Conservation (phyloP, 352 stramenopile genomes). For the Globisporangium recalcitrans region DNA sequence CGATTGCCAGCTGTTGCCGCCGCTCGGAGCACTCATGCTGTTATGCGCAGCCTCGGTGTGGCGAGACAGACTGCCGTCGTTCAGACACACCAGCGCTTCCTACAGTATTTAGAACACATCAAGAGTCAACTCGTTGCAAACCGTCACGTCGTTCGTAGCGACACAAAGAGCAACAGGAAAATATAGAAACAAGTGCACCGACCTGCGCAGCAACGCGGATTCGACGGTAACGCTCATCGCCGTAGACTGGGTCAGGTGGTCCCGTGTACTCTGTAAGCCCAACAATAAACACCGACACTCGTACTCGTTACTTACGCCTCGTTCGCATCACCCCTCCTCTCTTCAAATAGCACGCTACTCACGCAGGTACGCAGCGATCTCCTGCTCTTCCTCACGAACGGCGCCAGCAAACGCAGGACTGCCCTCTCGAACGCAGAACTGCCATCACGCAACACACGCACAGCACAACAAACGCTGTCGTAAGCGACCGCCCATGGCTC, state of each 20-base stretch:
- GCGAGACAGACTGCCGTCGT: slow-evolving; percentile 58
- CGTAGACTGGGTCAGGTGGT: slow-evolving; percentile 65
- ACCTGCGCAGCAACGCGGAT: slow-evolving; percentile 77
- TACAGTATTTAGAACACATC: slow-evolving; percentile 13
- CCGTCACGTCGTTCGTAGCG: background rate
- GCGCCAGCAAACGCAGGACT: slow-evolving; percentile 50
- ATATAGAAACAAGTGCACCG: background rate
- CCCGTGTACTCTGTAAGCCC: slow-evolving; percentile 62
- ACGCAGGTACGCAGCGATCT: slow-evolving; percentile 70
- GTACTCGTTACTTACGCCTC: background rate
- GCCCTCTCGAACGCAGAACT: slow-evolving; percentile 80
- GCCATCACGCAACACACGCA: slow-evolving; percentile 1
- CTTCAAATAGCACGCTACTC: slow-evolving; percentile 20
- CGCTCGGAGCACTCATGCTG: slow-evolving; percentile 18
- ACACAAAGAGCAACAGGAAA: background rate
- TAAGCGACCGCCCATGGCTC: background rate
- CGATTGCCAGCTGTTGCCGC: slow-evolving; percentile 22
- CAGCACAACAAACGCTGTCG: slow-evolving; percentile 3
- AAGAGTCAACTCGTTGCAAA: background rate
- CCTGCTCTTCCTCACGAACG: slow-evolving; percentile 64
- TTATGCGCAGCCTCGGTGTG: slow-evolving; percentile 29
- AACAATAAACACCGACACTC: background rate
- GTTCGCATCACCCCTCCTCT: background rate
- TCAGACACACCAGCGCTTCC: slow-evolving; percentile 76
- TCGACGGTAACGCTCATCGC: slow-evolving; percentile 80